phyloP scores from a whole-genome alignment of 2,329 filamentous ascomycete species.

The Fusarium tuaranense region DNA sequence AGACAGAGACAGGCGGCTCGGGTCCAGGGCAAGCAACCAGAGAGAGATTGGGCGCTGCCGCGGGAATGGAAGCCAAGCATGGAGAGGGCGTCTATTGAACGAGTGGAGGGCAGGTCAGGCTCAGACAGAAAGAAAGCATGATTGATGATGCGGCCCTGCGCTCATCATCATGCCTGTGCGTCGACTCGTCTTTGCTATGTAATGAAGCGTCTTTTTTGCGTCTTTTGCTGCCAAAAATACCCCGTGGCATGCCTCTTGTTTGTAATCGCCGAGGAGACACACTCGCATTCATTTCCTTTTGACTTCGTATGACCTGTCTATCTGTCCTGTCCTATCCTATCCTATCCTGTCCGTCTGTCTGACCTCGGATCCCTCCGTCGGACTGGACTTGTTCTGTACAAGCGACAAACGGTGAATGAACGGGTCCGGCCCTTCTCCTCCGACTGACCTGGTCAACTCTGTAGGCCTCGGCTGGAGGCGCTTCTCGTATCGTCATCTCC shows the following conservation, averaged over 20 bases:
- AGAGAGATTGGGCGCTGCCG: neutral
- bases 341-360: neutral
- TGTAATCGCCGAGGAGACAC: slow-evolving; percentile 2
- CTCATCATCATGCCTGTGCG: neutral
- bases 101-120: neutral
- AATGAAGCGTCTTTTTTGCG: neutral
- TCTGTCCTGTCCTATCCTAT: neutral
- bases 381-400: neutral
- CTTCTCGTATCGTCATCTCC: slow-evolving; percentile 35
- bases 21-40: neutral
- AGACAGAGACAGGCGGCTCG: neutral
- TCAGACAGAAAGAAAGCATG: slow-evolving; percentile 1
- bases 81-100: slow-evolving; percentile 1
- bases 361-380: neutral
- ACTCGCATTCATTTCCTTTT: slow-evolving; percentile 3
- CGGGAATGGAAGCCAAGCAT: slow-evolving; percentile 1
- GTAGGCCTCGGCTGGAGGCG: slow-evolving; percentile 10
- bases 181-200: neutral
- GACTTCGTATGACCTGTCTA: slow-evolving; percentile 7
- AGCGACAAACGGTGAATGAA: slow-evolving; percentile 3
- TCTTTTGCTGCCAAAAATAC: slow-evolving; percentile 3
- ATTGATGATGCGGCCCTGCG: slow-evolving; percentile 1
- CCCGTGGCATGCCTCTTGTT: neutral
- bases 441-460: slow-evolving; percentile 1
- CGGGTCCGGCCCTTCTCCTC: slow-evolving; percentile 15